Conservation (phyloP, 2,329 filamentous ascomycete species). For the Kalaharituber pfeilii region DNA sequence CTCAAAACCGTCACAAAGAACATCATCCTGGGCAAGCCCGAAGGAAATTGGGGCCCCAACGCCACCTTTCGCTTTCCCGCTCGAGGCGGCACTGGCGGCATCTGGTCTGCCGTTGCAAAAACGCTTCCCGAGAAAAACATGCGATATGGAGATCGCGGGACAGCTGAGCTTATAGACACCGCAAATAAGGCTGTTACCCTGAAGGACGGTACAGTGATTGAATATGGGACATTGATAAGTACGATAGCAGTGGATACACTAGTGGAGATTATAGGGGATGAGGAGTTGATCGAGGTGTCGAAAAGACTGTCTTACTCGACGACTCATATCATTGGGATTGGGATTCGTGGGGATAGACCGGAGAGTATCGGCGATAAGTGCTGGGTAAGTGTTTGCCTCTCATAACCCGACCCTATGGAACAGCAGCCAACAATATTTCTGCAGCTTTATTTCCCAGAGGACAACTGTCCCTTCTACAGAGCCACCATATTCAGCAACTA, state of each 20-base stretch:
- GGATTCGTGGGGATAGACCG: slow-evolving; percentile 75
- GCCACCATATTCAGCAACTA: slow-evolving; percentile 99
- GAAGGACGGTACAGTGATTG: slow-evolving; percentile 68
- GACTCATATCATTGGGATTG: slow-evolving; percentile 93
- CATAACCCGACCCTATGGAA: too few species aligned
- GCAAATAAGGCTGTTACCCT: slow-evolving; percentile 67
- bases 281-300: slow-evolving; percentile 63
- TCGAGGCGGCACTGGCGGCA: slow-evolving; percentile 85
- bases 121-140: slow-evolving; percentile 86
- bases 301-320: slow-evolving; percentile 93
- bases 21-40: slow-evolving; percentile 87
- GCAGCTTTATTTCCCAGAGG: slow-evolving; percentile 92
- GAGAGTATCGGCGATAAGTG: slow-evolving; percentile 98
- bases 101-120: slow-evolving; percentile 94
- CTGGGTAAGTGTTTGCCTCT: slow-evolving; percentile 63
- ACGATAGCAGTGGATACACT: slow-evolving; percentile 93
- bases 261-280: slow-evolving; percentile 70
- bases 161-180: slow-evolving; percentile 74
- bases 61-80: slow-evolving; percentile 97
- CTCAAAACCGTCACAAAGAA: slow-evolving; percentile 88
- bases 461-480: slow-evolving; percentile 97
- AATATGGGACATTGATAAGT: slow-evolving; percentile 81
- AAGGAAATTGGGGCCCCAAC: slow-evolving; percentile 95
- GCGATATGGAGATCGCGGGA: slow-evolving; percentile 67
- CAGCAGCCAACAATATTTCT: too few species aligned